These are phyloP conservation scores for Aureobasidium subglaciale DNA, from an alignment of 2,329 filamentous ascomycete genomes.

Conservation along the genomic window DNA sequence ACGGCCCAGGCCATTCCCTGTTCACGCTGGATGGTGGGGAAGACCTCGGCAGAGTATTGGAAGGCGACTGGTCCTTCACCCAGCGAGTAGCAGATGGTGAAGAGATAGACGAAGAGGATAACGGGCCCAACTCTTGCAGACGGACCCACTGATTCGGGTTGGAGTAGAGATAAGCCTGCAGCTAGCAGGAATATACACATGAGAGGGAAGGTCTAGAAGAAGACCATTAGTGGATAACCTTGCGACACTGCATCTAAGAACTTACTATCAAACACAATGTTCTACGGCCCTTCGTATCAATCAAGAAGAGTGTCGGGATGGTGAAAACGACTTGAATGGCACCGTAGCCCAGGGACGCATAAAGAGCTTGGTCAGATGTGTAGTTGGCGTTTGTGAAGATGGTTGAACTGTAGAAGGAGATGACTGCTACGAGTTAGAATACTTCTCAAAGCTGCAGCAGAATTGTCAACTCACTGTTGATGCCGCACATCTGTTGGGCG, in stretches of 20 bases:
- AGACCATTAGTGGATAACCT: not conserved
- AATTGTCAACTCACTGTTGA: not conserved
- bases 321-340: slow-evolving; percentile 41
- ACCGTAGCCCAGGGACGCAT: slow-evolving; percentile 39
- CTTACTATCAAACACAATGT: slow-evolving; percentile 28
- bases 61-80: slow-evolving; percentile 37
- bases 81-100: slow-evolving; percentile 46
- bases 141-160: slow-evolving; percentile 19
- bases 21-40: slow-evolving; percentile 40
- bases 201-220: slow-evolving; percentile 38
- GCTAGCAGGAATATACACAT: slow-evolving; percentile 46
- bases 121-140: slow-evolving; percentile 32
- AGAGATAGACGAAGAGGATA: slow-evolving; percentile 41
- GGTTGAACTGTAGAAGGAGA: slow-evolving; percentile 29
- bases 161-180: slow-evolving; percentile 37
- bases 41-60: slow-evolving; percentile 39
- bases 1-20: slow-evolving; percentile 45
- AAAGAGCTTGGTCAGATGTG: slow-evolving; percentile 30
- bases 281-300: slow-evolving; percentile 39
- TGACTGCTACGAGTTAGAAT: slow-evolving; percentile 17
- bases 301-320: slow-evolving; percentile 40
- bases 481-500: slow-evolving; percentile 14
- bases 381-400: slow-evolving; percentile 34
- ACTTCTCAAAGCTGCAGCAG: not conserved
- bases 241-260: not conserved